phyloP scores from a whole-genome alignment of 2,329 filamentous ascomycete genomes.

The Nigrospora oryzae region DNA sequence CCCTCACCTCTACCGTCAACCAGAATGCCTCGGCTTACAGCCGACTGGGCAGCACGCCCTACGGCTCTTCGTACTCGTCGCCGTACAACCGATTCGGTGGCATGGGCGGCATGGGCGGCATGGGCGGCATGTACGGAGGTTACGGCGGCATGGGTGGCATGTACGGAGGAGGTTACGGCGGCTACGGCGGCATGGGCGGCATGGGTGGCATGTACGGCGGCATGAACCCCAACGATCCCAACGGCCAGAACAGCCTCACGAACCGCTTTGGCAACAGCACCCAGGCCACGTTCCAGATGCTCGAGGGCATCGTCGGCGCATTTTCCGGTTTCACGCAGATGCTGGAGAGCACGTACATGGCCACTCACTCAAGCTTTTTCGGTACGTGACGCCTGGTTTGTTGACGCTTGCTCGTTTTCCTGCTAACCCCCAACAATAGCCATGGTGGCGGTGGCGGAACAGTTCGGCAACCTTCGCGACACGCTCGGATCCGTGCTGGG shows the following conservation, averaged over 20 bases:
- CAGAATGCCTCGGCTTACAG: slow-evolving; percentile 83
- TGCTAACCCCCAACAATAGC: slow-evolving; percentile 39
- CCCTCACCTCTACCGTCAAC: slow-evolving; percentile 72
- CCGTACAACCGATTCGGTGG: slow-evolving; percentile 36
- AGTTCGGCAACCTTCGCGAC: slow-evolving; percentile 87
- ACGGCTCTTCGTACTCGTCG: slow-evolving; percentile 38
- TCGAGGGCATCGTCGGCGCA: slow-evolving; percentile 91
- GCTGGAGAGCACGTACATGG: slow-evolving; percentile 99
- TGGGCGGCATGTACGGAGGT: slow-evolving; percentile 16
- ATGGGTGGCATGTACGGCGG: slow-evolving; percentile 20
- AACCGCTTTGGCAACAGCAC: slow-evolving; percentile 92
- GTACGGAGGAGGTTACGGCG: slow-evolving; percentile 33
- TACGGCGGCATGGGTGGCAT: slow-evolving; percentile 32
- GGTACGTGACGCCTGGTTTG: slow-evolving; percentile 48
- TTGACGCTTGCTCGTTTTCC: background rate
- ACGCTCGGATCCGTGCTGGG: slow-evolving; percentile 89
- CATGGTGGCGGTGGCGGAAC: slow-evolving; percentile 97
- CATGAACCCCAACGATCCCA: slow-evolving; percentile 51
- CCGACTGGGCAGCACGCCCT: slow-evolving; percentile 42
- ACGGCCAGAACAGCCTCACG: slow-evolving; percentile 90
- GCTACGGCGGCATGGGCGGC: slow-evolving; percentile 35
- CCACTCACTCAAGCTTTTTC: slow-evolving; percentile 96
- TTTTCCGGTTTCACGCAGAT: slow-evolving; percentile 98
- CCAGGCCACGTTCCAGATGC: slow-evolving; percentile 94
- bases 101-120: slow-evolving; percentile 16